Conservation (phyloP, 2,329 filamentous ascomycete species). For the Colletotrichum sp. region DNA sequence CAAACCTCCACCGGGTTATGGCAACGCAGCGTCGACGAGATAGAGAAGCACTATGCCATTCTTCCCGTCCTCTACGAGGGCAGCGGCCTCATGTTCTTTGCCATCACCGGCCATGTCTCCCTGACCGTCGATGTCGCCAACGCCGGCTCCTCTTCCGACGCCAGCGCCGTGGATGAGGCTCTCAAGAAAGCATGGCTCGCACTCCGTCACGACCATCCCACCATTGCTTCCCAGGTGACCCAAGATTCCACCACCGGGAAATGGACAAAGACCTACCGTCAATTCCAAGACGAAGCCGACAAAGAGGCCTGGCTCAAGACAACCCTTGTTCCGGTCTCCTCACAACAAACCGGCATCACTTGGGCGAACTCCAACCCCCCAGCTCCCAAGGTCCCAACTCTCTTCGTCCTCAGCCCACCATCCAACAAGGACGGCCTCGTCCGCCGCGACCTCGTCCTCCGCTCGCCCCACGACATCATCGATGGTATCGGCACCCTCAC, state of each 20-base stretch:
- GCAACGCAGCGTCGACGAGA: constrained; percentile 43
- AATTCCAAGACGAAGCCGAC: constrained; percentile 1
- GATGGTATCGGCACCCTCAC: constrained; percentile 43
- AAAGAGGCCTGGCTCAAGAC: constrained; percentile 30
- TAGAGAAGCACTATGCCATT: constrained; percentile 44
- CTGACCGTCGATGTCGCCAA: constrained; percentile 25
- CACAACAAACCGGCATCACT: constrained; percentile 28
- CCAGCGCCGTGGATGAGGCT: constrained; percentile 30
- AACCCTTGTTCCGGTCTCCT: constrained; percentile 32
- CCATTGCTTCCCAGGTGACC: constrained; percentile 32
- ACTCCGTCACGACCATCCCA: constrained; percentile 36
- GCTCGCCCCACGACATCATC: constrained; percentile 43
- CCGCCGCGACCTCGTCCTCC: constrained; percentile 37
- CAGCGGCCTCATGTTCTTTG: constrained; percentile 44
- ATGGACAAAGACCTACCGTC: constrained; percentile 33
- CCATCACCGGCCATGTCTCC: constrained; percentile 44
- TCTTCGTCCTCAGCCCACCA: constrained; percentile 34
- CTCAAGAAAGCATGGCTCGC: constrained; percentile 37
- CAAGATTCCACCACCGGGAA: constrained; percentile 22
- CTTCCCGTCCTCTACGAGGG: constrained; percentile 37
- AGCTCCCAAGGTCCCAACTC: constrained; percentile 32
- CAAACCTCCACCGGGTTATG: constrained; percentile 31
- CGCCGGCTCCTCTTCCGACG: neutral
- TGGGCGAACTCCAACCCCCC: constrained; percentile 41
- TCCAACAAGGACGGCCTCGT: neutral